phyloP scores from a whole-genome alignment of 139 green algal species.

The Coccomyxa sp. region DNA sequence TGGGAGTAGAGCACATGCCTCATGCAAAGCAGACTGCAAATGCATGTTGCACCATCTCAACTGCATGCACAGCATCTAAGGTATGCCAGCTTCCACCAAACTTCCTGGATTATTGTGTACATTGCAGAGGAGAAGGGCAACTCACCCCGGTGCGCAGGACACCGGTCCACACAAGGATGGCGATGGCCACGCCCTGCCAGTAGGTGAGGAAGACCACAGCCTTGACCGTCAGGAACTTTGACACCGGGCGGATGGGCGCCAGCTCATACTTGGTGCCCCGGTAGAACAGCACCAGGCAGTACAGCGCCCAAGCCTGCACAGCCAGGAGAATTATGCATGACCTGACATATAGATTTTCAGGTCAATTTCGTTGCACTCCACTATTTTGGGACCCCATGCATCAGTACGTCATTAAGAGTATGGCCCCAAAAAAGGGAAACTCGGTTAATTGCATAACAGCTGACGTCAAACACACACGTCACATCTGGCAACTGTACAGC shows the following conservation, averaged over 20 bases:
- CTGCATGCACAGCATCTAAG: too few relatives aligned
- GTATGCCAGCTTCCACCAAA: too few relatives aligned
- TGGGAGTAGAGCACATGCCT: too few relatives aligned
- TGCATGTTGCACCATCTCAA: too few relatives aligned
- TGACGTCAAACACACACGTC: too few relatives aligned
- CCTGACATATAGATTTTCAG: neutral
- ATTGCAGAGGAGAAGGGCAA: neutral
- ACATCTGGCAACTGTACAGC: too few relatives aligned
- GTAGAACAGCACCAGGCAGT: conserved; percentile 94
- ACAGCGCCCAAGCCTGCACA: conserved; percentile 82
- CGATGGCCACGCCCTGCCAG: conserved; percentile 75
- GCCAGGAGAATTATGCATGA: neutral
- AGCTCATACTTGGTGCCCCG: conserved; percentile 80
- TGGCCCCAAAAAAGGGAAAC: neutral
- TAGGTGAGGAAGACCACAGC: conserved; percentile 93
- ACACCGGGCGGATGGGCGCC: conserved; percentile 79
- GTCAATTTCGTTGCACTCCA: neutral
- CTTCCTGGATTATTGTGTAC: too few relatives aligned
- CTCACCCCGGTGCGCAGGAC: conserved; percentile 37
- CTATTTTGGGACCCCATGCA: neutral
- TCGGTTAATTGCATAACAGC: too few relatives aligned
- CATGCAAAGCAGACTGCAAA: too few relatives aligned
- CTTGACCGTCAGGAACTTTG: conserved; percentile 96
- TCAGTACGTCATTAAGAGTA: neutral
- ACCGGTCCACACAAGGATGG: conserved; percentile 14